Base-by-base conservation (phyloP, 768 basidiomycete species). In the Multifurca ochricompacta region DNA sequence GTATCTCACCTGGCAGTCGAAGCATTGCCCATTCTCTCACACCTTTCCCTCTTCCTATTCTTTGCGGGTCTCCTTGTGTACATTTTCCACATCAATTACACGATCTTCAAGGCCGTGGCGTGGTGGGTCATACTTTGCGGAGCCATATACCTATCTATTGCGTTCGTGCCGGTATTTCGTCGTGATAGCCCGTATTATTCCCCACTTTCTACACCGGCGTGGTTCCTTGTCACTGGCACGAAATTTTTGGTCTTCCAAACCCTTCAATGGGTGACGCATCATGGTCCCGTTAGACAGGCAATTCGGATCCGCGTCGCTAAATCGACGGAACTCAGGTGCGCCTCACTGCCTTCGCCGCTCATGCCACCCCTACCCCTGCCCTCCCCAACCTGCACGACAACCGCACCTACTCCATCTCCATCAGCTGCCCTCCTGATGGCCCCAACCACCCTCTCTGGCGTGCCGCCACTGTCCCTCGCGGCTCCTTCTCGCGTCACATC, bases 41-140 rank as follows among this genome's bases (percentile, higher is more conserved):
- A 55, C 9, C 13, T 36, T 8, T 55, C 54, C 18, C 2, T 52
- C 3, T 44, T 45, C 42, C 23, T 52, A 1, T 44, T 44, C 27
- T 35, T 60, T 23, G 5, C 18, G 4, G 59, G 59, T 23, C 51
- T 57, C 19, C 3, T 44, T 16, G 16, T 47, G 3, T 59, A 32
- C 23, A 9, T 60, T 5, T 46, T 34, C 31, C 27, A 18, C 19
- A 32, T 39, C 35, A 44, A 59, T 14, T 16, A 3, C 13, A 0
- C 18, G 1, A 18, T 58, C 18, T 54, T 36, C n/a, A 1, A 4
- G 3, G 10, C 10, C 1, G 52, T 53, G 13, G n/a, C 11, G n/a
- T 37, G 28, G 21, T 46, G 27, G 36, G 25, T 32, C 16, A 25
- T 4, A 5, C 11, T 53, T 13, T 46, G 11, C 36, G 6, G 6